Evolutionary conservation across 169 alveolate species (phyloP), one percentile per base, ranked within the genome.

Genomic region (Cryptosporidium andersoni): DNA sequence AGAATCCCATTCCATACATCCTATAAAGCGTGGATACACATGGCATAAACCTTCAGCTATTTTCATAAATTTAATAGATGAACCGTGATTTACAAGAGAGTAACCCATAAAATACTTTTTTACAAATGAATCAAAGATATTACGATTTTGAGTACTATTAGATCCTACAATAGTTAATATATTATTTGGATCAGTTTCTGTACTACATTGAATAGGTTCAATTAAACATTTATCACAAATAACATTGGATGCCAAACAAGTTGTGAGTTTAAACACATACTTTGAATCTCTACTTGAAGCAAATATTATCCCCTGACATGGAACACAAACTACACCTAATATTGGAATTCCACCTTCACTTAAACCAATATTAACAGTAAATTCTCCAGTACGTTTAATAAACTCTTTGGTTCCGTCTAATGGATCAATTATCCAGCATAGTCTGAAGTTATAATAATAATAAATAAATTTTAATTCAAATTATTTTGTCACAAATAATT

Each of bases 321-420:
- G 92, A 37, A 82, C 67, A 11, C 82, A 74, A 2, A 89, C 91
- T 34, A 89, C 82, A 8, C 92, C 92, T n/a, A 80, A 62, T 1
- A 88, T 51, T 1, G 92, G 91, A 39, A 48, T 34, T n/a, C 67
- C 85, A 25, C 48, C 4, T 16, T 67, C 80, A 80, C 90, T 65
- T 12, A 89, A 56, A 2, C 91, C 92, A 39, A 89, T 43, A 55
- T 89, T 89, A 37, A 89, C 90, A 2, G 91, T 80, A 60, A 89
- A 89, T 51, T 89, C 88, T 3, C 92, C 92, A 43, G 66, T 89
- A 14, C 88, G 81, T 45, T 80, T 80, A 40, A 89, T 47, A 52
- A 89, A 89, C 63, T 89, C 92, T 16, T 89, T 89, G n/a, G 92
- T 89, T 2, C 92, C 92, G 51, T 89, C 92, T 12, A 89, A 88